Conservation (phyloP, 495 filamentous ascomycete genomes). For the Collariella sp. region DNA sequence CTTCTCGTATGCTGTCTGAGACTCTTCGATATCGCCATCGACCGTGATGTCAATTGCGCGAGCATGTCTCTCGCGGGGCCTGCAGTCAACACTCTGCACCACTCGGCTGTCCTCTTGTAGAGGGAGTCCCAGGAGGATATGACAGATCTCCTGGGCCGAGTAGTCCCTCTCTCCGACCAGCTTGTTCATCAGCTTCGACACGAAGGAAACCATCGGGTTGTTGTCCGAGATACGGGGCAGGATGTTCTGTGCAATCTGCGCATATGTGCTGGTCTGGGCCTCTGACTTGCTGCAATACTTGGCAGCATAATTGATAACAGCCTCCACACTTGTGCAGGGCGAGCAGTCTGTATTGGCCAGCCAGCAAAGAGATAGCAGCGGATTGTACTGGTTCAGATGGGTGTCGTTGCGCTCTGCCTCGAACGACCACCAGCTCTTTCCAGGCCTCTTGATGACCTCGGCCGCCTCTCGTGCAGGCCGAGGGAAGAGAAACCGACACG, state of each 20-base stretch:
- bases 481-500: constrained; percentile 3
- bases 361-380: constrained; percentile 1
- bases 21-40: background rate
- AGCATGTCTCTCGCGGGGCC: background rate
- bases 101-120: background rate
- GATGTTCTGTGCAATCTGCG: background rate
- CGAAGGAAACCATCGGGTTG: background rate
- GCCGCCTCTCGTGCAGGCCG: background rate
- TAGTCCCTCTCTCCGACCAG: background rate
- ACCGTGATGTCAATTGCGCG: background rate
- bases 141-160: background rate
- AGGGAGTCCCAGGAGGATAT: background rate
- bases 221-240: background rate
- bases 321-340: background rate
- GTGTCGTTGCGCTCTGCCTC: constrained; percentile 5
- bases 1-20: background rate
- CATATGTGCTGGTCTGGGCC: background rate
- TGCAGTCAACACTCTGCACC: background rate
- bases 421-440: constrained; percentile 6
- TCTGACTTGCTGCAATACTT: background rate
- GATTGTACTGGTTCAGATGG: constrained; percentile 4
- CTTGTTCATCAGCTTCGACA: background rate
- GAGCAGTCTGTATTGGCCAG: background rate
- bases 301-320: background rate
- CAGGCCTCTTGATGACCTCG: background rate